Conservation (phyloP, 73 alveolate species). For the Symbiodinium natans region DNA sequence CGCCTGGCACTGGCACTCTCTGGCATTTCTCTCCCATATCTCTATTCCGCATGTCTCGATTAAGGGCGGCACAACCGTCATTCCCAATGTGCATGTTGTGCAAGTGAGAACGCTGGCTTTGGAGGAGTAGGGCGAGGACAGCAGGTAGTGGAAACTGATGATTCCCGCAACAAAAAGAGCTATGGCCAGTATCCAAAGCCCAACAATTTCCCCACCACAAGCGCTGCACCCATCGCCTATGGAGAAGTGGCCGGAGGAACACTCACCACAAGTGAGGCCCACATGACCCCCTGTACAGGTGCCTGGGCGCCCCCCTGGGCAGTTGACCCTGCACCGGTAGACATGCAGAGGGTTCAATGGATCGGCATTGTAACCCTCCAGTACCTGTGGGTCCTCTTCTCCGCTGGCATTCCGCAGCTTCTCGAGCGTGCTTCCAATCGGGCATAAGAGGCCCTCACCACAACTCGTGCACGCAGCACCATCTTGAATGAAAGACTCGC, state of each 20-base stretch:
- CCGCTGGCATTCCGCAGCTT: background rate
- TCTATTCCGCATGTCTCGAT: too few species aligned
- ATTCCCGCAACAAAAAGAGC: background rate
- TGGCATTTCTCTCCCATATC: too few species aligned
- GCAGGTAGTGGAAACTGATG: background rate
- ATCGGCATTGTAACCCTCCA: background rate
- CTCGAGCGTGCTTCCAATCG: slow-evolving; percentile 33
- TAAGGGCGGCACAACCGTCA: too few species aligned
- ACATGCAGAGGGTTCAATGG: background rate
- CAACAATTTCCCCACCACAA: background rate
- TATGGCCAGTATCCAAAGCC: background rate
- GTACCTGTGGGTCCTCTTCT: background rate
- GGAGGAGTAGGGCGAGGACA: background rate
- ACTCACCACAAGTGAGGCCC: slow-evolving; percentile 39
- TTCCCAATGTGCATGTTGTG: background rate
- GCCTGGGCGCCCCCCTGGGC: slow-evolving; percentile 60
- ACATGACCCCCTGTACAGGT: slow-evolving; percentile 4
- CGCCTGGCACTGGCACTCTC: too few species aligned
- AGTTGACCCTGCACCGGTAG: slow-evolving; percentile 18
- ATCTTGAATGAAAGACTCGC: background rate
- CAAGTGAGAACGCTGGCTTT: background rate
- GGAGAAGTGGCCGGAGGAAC: background rate
- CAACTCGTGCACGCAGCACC: background rate
- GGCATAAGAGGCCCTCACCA: slow-evolving; percentile 14
- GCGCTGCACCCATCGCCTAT: background rate